Evolutionary conservation across 1,139 yeast species (phyloP), one percentile per base, ranked within the genome.

Genomic region (Debaryomyces psychrophilus): DNA sequence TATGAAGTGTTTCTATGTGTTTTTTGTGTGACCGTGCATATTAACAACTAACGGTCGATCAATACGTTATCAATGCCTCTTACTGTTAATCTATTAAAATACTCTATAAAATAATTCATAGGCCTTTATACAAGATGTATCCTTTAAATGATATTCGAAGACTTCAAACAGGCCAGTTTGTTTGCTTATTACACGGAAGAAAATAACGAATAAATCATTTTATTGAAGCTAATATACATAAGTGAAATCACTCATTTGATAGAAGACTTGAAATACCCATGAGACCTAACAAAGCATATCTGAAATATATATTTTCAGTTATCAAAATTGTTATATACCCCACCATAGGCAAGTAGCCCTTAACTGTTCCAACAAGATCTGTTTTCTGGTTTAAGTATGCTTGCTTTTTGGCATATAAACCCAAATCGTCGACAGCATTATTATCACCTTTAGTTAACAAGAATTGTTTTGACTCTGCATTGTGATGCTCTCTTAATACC

Each of bases 371-470:
- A 11, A 90, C 82, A 47, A 93, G 78, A 61, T 95, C 98, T 17
- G 71, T 74, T 41, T 82, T 78, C 54, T 90, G 83, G 57, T 89
- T 84, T 57, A 93, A 73, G 56, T 93, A 93, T 46, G 73, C 73
- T 62, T 90, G 95, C 49, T 82, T 84, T 54, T 81, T 78, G 1
- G 93, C 87, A 62, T 95, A 93, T 41, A 93, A 75, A 17, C 89
- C 86, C 56, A 93, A 77, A 67, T 93, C 99, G 66, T 93, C 96
- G 47, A 87, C 85, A 3, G 93, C 88, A 62, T 93, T 93, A 66
- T 95, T 95, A 66, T 93, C 99, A 62, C 99, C 99, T 65, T 93
- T 93, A 2, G 99, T 95, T 52, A 93, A 77, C 44, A 93, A 69
- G 48, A 85, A 73, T 67, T 93, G 98, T 61, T 82, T 83, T 27